Evolutionary conservation across 129 eudicot species (phyloP).

Genomic region (Centaurea solstitialis): DNA sequence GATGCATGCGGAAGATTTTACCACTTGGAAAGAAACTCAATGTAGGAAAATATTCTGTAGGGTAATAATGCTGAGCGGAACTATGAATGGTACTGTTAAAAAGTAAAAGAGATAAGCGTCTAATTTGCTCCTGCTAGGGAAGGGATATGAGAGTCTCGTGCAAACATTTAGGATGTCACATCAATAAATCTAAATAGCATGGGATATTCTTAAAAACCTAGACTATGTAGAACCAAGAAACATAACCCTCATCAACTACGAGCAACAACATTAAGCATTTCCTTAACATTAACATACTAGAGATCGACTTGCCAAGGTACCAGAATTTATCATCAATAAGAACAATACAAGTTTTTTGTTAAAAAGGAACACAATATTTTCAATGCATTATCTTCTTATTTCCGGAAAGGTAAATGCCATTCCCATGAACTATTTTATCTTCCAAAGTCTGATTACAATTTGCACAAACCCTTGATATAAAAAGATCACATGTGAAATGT

Average conservation of each 20-base stretch:
- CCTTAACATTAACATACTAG: background rate
- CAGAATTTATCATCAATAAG: background rate
- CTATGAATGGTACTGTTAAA: background rate
- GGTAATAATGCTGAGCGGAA: background rate
- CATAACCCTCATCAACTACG: background rate
- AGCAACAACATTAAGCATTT: background rate
- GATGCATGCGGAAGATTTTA: background rate
- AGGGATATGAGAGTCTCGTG: background rate
- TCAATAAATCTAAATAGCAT: background rate
- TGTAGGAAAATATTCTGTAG: background rate
- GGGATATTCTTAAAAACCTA: background rate
- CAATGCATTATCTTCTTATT: background rate
- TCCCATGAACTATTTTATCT: background rate
- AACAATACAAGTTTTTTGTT: background rate
- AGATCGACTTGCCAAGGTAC: background rate
- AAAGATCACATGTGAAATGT: background rate
- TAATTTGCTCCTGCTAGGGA: background rate
- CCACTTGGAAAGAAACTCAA: background rate
- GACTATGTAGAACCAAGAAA: background rate
- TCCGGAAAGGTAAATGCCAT: background rate
- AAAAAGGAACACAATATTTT: background rate
- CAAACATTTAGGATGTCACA: background rate
- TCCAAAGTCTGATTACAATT: background rate
- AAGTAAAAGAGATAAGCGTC: background rate
- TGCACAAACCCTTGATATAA: background rate